Evolutionary conservation across 2,329 filamentous ascomycete genomes (phyloP), one percentile per base, ranked within the genome.

Genomic region (Knufia petricola): DNA sequence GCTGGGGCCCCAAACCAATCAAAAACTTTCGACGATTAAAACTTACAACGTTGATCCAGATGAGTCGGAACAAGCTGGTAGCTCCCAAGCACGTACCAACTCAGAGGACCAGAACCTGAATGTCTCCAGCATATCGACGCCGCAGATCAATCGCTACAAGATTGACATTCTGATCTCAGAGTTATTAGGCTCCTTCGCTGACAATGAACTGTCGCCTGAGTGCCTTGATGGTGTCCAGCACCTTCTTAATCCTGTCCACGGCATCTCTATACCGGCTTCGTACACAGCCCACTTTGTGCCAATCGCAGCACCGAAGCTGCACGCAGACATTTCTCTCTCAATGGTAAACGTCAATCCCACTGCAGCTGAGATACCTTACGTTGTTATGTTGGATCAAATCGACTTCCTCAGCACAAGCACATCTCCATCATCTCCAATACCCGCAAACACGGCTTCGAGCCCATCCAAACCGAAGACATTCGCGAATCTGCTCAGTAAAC

Each of bases 271-370:
- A 55, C 92, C 92, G 1, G 78, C 82, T 55, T 92, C 85, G 24
- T 98, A 98, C 70, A 94, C 88, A 1, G 90, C 92, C 2, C 88
- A 95, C 64, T 70, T 95, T 52, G 89, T 85, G n/a, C 92, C 94
- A 1, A 87, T 98, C 57, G 79, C 89, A 0, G 85, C 88, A 1
- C 92, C 92, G 2, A 85, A 84, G 57, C 76, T 98, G 30, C 79
- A 92, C 65, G 79, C 84, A 17, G 90, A 98, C 60, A 80, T 98
- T 50, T 70, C 79, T 21, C 71, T 76, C 38, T 79, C 88, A 44
- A 67, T 69, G 19, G 63, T 68, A 12, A 36, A 48, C 21, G 74
- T 71, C 2, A 87, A 90, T 51, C 66, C 78, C 0, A 78, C 80
- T 38, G 88, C 86, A 13, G 88, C 89, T 56, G 84, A 95, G 59